Conservation (phyloP, 768 basidiomycete species). For the Baorangia bicolor region DNA sequence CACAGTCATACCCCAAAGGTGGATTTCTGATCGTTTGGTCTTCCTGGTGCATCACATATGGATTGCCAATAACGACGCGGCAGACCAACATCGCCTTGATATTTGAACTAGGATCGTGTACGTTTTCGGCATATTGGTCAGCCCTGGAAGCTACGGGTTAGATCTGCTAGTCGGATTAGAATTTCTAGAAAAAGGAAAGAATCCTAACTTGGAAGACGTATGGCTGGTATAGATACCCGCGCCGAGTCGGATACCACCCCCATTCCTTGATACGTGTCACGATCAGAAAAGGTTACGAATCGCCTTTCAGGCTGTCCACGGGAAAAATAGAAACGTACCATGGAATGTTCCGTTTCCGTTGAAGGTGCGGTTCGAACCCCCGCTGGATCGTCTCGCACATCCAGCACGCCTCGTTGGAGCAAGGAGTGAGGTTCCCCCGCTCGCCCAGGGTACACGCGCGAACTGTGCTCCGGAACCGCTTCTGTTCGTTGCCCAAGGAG, state of each 20-base stretch:
- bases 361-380: slow-evolving; percentile 24
- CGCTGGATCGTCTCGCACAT: slow-evolving; percentile 21
- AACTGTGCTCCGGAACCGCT: slow-evolving; percentile 21
- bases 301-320: too few relatives aligned
- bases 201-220: slow-evolving; percentile 24
- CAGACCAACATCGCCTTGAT: slow-evolving; percentile 24
- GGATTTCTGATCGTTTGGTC: slow-evolving; percentile 11
- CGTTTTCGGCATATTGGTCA: slow-evolving; percentile 14
- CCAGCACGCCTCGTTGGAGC: slow-evolving; percentile 12
- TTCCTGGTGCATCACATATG: slow-evolving; percentile 5
- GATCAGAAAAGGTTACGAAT: slow-evolving; percentile 7
- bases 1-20: slow-evolving; percentile 21
- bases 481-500: slow-evolving; percentile 23
- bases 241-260: slow-evolving; percentile 21
- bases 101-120: slow-evolving; percentile 4
- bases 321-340: slow-evolving; percentile 9
- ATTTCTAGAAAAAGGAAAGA: neutral
- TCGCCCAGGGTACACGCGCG: slow-evolving; percentile 28
- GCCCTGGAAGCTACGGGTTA: slow-evolving; percentile 16
- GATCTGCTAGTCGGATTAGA: neutral
- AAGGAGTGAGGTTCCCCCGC: slow-evolving; percentile 14
- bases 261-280: slow-evolving; percentile 1
- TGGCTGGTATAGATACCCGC: slow-evolving; percentile 26
- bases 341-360: slow-evolving; percentile 14
- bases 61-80: slow-evolving; percentile 21